Base-by-base conservation (phyloP, 2,329 filamentous ascomycete species). In the Kalaharituber pfeilii region DNA sequence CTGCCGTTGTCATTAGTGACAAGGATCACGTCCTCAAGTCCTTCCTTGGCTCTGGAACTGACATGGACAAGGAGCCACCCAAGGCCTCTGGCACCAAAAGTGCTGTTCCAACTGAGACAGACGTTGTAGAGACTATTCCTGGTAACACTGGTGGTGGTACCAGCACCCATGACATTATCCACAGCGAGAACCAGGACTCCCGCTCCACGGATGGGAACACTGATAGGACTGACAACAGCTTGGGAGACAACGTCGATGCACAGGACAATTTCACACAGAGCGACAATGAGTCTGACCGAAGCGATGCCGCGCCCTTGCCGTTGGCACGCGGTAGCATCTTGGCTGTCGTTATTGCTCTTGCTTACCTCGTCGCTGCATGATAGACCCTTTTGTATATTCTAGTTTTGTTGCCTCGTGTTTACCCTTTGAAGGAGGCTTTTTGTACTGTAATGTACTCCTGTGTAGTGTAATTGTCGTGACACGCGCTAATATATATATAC, bases 1-100 rank as follows among this genome's bases (percentile, higher is more conserved):
- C 82, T 68, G 84, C 86, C 1, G 76, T 96, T 55, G 70, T 80
- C 52, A 81, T 93, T 65, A 81, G 82, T 60, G 71, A 88, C 68
- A 80, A 87, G 66, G 67, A 73, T 51, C 91, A 87, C 50, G 71
- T 86, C 11, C 75, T 98, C 27, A 81, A 79, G 60, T 91, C 84
- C 24, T 78, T 96, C 59, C 71, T 80, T 52, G 88, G 80, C n/a
- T 86, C 84, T 1, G 91, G 91, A 52, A 75, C 81, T 42, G 75
- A 96, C 66, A 85, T 82, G 76, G 27, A 50, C 47, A 50, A 50
- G 47, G 44, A 49, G 6, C 44, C 24, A 2, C 44, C 44, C 13
- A 49, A 49, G 24, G 15, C 44, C 22, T 13, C 18, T 26, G 22
- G 8, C 7, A 27, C n/a, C 3, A 50, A 13, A 3, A 50, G 22